Percentiles rank a stretch among this genome's conserved stretches.
phyloP scores from a whole-genome alignment of 345 rosid genomes.

The Arabis alpina region DNA sequence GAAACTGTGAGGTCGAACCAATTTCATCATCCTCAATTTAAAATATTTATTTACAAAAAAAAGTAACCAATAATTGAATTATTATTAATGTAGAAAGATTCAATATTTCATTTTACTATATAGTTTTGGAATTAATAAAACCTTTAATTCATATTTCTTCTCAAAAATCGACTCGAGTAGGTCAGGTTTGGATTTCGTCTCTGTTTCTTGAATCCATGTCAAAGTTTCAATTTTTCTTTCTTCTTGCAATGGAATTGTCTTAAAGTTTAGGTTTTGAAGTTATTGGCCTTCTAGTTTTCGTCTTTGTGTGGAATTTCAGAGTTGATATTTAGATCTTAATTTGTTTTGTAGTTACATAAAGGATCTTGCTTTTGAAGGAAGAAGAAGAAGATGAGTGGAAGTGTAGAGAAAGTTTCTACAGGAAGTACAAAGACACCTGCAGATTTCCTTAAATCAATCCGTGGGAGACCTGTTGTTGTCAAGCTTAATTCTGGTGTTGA shows the following conservation, averaged over 20 bases:
- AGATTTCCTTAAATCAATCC: slow-evolving; percentile 92
- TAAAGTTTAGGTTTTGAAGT: slow-evolving; percentile 20
- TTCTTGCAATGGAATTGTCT: too few species aligned
- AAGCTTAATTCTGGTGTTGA: slow-evolving; percentile 94
- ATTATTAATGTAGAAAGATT: background rate
- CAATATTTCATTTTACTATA: background rate
- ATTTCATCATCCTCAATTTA: too few species aligned
- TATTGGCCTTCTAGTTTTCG: background rate
- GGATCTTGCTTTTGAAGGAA: background rate
- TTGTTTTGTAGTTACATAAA: slow-evolving; percentile 12
- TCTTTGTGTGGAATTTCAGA: background rate
- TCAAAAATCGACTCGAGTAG: slow-evolving; percentile 20
- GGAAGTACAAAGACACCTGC: slow-evolving; percentile 69
- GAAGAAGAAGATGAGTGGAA: slow-evolving; percentile 59
- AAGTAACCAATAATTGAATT: slow-evolving; percentile 16
- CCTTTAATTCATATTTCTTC: background rate
- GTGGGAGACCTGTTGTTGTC: slow-evolving; percentile 92
- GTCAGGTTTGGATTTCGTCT: slow-evolving; percentile 36
- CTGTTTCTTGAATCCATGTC: background rate
- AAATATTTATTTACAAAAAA: too few species aligned
- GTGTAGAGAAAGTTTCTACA: slow-evolving; percentile 55
- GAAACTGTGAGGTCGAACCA: slow-evolving; percentile 29
- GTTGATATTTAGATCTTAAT: slow-evolving; percentile 28
- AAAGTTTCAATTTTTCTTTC: slow-evolving; percentile 14
- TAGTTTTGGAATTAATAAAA: slow-evolving; percentile 11